Base-by-base conservation (phyloP, 768 basidiomycete species). In the Rhizopogon vinicolor region DNA sequence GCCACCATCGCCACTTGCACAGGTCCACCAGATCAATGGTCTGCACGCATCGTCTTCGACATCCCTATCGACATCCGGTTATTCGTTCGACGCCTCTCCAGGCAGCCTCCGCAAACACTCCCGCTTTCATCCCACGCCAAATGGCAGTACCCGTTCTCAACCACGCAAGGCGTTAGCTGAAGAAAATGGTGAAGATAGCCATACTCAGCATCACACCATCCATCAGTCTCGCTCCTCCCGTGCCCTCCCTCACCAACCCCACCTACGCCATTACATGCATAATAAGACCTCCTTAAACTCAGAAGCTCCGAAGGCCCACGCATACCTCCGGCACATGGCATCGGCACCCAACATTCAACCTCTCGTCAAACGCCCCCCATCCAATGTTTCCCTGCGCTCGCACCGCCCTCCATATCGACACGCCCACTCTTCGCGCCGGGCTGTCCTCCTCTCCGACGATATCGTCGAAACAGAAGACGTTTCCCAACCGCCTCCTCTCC, bases 291-390 rank as follows among this genome's bases (percentile, higher is more conserved):
- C 68, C 44, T 45, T 62, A 41, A 54, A 52, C 55, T 53, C 56
- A 54, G 60, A 68, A 57, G 58, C 58, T 22, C 77, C 80, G 25
- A 80, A 81, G 51, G 86, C 88, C 3, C 79, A 80, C 4, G 81
- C 83, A 5, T 85, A 89, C 63, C 78, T 91, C 10, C 82, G 88
- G 33, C 87, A 90, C 65, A 89, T 91, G 76, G 81, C 81, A 1
- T 90, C 89, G 22, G 72, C 78, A 22, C 78, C 78, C 31, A 74
- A 75, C 57, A 77, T 80, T 31, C 68, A 71, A 18, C 71, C 69
- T 14, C 62, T 72, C 41, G 57, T 48, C 18, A 72, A 70, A 45
- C 73, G 66, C 12, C 66, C 71, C 13, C 52, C 67, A 28, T 65
- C 72, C n/a, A 65, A 67, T 29, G 45, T 63, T 40, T 70, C 68